Evolutionary conservation across 1,139 yeast species (phyloP).

Genomic region (Hyphopichia pseudoburtonii): DNA sequence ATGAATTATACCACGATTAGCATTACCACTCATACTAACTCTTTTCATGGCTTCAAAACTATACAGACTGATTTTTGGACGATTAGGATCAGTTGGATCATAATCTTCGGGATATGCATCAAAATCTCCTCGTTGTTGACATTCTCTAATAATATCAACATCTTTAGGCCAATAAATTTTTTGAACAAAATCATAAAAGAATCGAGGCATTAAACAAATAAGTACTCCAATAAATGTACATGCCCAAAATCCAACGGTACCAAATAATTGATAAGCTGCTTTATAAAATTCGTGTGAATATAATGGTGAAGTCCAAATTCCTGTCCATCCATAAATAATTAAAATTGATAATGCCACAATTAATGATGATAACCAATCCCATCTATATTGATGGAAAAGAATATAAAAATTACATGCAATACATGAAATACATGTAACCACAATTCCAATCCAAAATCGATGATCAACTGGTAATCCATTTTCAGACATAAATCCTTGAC

Average conservation of each 20-base stretch:
- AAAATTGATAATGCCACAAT: conserved; percentile 65
- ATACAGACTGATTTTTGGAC: conserved; percentile 38
- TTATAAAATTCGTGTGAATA: conserved; percentile 71
- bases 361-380: conserved; percentile 86
- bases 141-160: conserved; percentile 83
- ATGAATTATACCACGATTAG: too few species aligned
- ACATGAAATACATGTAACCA: conserved; percentile 77
- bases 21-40: conserved; percentile 22
- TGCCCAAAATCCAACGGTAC: conserved; percentile 78
- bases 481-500: conserved; percentile 54
- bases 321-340: conserved; percentile 82
- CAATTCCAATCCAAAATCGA: conserved; percentile 81
- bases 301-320: conserved; percentile 69
- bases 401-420: conserved; percentile 80
- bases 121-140: conserved; percentile 59
- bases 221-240: conserved; percentile 70
- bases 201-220: conserved; percentile 75
- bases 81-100: conserved; percentile 63
- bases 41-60: conserved; percentile 18
- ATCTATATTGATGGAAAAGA: conserved; percentile 77
- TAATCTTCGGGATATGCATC: conserved; percentile 56
- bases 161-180: conserved; percentile 72
- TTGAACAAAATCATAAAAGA: conserved; percentile 61
- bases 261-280: conserved; percentile 73
- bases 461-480: conserved; percentile 75